These are phyloP conservation scores for Marasmius tenuissimus DNA, from an alignment of 1,284 basidiomycete species.

Conservation along the genomic window DNA sequence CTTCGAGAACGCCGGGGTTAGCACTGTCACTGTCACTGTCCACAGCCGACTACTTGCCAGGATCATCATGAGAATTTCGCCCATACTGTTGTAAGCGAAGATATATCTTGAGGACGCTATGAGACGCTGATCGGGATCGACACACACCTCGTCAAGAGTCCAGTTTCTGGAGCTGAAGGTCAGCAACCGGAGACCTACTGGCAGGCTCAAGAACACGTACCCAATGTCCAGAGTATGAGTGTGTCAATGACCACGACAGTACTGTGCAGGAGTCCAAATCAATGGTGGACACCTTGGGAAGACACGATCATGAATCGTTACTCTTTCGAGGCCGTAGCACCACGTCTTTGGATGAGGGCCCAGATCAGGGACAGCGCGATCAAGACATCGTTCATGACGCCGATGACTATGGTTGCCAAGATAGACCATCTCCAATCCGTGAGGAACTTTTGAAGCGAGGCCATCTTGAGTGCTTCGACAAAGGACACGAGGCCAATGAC, in stretches of 20 bases:
- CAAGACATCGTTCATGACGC: neutral
- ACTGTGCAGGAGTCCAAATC: neutral
- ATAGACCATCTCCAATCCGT: neutral
- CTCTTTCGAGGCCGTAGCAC: neutral
- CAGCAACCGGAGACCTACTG: neutral
- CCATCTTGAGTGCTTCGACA: neutral
- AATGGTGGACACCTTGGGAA: neutral
- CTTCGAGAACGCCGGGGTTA: neutral
- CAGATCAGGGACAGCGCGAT: neutral
- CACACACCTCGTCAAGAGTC: neutral
- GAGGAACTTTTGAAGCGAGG: neutral
- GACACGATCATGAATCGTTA: neutral
- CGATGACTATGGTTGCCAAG: neutral
- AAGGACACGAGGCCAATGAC: neutral
- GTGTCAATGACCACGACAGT: neutral
- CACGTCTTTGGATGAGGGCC: neutral
- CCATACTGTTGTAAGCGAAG: neutral
- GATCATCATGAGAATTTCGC: neutral
- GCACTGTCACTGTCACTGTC: neutral
- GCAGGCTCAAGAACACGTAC: neutral
- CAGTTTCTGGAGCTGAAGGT: neutral
- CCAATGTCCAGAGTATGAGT: neutral
- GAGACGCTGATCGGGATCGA: neutral
- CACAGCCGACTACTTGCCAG: neutral
- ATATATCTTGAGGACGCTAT: neutral